phyloP scores from a whole-genome alignment of 2,329 filamentous ascomycete species.

The Didymella exigua region DNA sequence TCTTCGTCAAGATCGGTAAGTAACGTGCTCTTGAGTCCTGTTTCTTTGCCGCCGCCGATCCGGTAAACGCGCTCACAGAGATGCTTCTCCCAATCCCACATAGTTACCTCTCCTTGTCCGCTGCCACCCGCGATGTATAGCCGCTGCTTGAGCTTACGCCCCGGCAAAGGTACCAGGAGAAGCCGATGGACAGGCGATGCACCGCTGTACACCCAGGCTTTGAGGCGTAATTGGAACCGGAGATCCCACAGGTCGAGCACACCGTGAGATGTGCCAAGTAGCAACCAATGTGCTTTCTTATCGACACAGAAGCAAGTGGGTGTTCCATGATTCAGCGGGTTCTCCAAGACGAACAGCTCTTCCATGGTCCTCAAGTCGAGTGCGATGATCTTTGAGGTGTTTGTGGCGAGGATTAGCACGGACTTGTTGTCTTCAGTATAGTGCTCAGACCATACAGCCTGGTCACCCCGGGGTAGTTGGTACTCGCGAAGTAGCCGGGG shows the following conservation, averaged over 20 bases:
- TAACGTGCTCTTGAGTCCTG: constrained; percentile 61
- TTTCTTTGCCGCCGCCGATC: constrained; percentile 52
- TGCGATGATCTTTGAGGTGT: constrained; percentile 79
- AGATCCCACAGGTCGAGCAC: constrained; percentile 95
- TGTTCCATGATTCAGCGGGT: constrained; percentile 88
- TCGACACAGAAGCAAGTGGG: constrained; percentile 92
- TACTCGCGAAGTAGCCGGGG: constrained; percentile 74
- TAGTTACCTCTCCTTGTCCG: constrained; percentile 83
- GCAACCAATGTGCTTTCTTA: constrained; percentile 83
- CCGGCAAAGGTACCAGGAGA: constrained; percentile 63
- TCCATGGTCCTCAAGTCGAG: constrained; percentile 88
- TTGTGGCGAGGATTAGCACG: constrained; percentile 85
- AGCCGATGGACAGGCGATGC: constrained; percentile 81
- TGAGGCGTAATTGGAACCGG: constrained; percentile 86
- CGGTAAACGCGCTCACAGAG: constrained; percentile 89
- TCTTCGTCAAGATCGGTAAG: constrained; percentile 92
- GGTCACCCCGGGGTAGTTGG: constrained; percentile 73
- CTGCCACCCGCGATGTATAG: constrained; percentile 89
- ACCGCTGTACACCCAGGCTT: constrained; percentile 85
- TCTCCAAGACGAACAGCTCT: constrained; percentile 78
- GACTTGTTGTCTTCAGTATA: constrained; percentile 82
- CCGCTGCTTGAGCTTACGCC: constrained; percentile 69
- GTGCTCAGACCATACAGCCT: constrained; percentile 89
- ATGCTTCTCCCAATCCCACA: constrained; percentile 93
- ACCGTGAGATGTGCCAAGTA: constrained; percentile 90